These are phyloP conservation scores for Ophiostoma ips DNA, from an alignment of 2,329 filamentous ascomycete species.

Conservation along the genomic window DNA sequence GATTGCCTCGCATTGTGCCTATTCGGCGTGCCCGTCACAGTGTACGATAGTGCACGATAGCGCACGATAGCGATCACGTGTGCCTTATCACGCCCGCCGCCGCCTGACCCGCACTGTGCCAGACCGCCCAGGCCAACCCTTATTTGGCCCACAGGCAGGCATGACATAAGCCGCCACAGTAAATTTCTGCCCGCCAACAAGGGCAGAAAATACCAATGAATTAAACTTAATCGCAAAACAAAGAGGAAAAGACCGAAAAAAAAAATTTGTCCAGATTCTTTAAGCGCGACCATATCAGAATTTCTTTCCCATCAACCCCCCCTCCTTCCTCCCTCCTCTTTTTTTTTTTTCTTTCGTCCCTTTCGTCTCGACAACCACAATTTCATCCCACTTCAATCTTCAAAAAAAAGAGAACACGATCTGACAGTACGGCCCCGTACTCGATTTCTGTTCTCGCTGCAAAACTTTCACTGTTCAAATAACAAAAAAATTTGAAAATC, in stretches of 20 bases:
- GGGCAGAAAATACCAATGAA: neutral
- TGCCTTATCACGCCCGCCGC: neutral
- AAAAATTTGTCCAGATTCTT: slow-evolving; percentile 1
- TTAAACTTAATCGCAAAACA: neutral
- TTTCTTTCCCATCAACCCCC: neutral
- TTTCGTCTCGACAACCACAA: slow-evolving; percentile 1
- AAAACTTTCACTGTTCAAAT: slow-evolving; percentile 35
- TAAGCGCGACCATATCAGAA: neutral
- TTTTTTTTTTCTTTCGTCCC: neutral
- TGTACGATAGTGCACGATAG: neutral
- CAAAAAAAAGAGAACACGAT: slow-evolving; percentile 12
- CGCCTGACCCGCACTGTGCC: neutral
- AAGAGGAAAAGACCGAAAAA: neutral
- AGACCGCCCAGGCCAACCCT: slow-evolving; percentile 1
- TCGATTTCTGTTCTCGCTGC: slow-evolving; percentile 46
- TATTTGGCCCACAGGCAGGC: neutral
- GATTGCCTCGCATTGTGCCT: neutral
- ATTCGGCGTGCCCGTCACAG: neutral
- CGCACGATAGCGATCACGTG: neutral
- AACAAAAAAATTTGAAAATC: slow-evolving; percentile 48
- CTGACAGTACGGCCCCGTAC: slow-evolving; percentile 39
- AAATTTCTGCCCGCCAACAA: neutral
- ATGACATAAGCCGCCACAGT: slow-evolving; percentile 1
- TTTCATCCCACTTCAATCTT: slow-evolving; percentile 20
- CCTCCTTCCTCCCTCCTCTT: neutral